Percentiles rank a stretch among this genome's conserved stretches.
These are phyloP conservation scores for Pestalotiopsis fici DNA, from an alignment of 2,329 filamentous ascomycete species.

Conservation along the genomic window DNA sequence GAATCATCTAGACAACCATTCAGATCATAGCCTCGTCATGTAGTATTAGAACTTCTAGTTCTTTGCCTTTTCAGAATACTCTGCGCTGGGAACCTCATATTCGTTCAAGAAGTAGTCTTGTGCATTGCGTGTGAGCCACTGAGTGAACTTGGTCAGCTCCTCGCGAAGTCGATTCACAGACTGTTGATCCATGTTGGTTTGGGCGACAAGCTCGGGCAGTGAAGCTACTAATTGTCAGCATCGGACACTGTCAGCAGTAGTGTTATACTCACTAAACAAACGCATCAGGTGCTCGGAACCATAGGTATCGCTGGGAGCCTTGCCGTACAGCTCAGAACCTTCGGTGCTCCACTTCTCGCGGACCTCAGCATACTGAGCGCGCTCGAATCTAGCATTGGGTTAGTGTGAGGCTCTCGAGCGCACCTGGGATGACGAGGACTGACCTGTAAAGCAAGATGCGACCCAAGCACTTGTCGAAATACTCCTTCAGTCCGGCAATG, in stretches of 20 bases:
- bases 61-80: constrained; percentile 70
- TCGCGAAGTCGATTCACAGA: constrained; percentile 86
- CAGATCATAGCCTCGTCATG: not conserved
- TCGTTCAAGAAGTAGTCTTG: constrained; percentile 75
- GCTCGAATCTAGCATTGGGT: constrained; percentile 70
- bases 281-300: constrained; percentile 90
- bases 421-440: constrained; percentile 16
- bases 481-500: constrained; percentile 81
- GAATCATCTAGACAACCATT: not conserved
- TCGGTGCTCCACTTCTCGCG: constrained; percentile 68
- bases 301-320: constrained; percentile 79
- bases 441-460: constrained; percentile 84
- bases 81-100: constrained; percentile 72
- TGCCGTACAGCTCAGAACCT: constrained; percentile 66
- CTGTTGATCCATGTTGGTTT: constrained; percentile 97
- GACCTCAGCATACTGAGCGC: constrained; percentile 81
- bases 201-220: constrained; percentile 89
- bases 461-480: constrained; percentile 89
- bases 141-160: constrained; percentile 82
- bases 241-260: not conserved
- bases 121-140: constrained; percentile 80
- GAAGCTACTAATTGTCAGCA: constrained; percentile 58
- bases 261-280: constrained; percentile 70
- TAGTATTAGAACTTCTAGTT: constrained; percentile 17
- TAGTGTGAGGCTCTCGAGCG: constrained; percentile 14